These are phyloP conservation scores for Desmodesmus armatus DNA, from an alignment of 139 green algal species.

Conservation along the genomic window DNA sequence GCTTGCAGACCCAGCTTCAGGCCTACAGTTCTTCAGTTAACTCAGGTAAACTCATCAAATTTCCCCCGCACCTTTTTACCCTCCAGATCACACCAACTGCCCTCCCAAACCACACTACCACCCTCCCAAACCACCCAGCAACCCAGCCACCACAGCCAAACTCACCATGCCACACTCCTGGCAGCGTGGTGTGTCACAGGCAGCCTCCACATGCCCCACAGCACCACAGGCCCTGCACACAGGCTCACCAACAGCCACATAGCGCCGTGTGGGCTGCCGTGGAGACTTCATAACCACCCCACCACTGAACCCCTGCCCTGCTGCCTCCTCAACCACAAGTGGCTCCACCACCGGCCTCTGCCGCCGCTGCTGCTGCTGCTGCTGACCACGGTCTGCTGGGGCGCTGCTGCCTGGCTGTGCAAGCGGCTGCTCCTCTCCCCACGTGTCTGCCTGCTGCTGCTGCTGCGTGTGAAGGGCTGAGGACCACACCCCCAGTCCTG, in stretches of 20 bases:
- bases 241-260: neutral
- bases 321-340: too few relatives aligned
- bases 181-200: conserved; percentile 16
- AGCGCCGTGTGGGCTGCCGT: neutral
- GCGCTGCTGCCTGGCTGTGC: neutral
- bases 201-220: neutral
- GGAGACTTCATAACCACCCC: neutral
- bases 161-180: too few relatives aligned
- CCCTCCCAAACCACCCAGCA: too few relatives aligned
- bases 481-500: neutral
- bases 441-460: neutral
- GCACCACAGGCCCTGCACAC: neutral
- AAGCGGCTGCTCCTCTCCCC: neutral
- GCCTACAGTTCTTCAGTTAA: too few relatives aligned
- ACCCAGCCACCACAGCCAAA: too few relatives aligned
- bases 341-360: neutral
- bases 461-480: neutral
- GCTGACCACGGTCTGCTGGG: neutral
- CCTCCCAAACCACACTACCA: too few relatives aligned
- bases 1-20: too few relatives aligned
- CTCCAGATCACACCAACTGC: too few relatives aligned
- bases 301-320: neutral
- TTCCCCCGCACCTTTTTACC: too few relatives aligned
- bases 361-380: neutral
- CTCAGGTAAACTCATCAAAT: too few relatives aligned